Evolutionary conservation across 768 basidiomycete species (phyloP).

Genomic region (Postia placenta): DNA sequence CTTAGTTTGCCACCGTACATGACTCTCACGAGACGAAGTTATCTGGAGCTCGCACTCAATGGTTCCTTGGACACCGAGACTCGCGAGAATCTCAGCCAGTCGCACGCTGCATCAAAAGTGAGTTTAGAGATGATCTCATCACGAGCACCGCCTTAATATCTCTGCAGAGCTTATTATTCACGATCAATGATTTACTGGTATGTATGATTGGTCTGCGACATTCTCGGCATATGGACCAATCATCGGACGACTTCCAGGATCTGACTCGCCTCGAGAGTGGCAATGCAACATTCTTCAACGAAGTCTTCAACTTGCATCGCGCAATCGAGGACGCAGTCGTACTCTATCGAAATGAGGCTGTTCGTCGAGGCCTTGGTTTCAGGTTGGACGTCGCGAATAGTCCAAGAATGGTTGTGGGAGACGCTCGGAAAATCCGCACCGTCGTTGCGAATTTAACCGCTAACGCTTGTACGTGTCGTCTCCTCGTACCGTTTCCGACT

Average conservation of each 20-base stretch:
- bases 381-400: slow-evolving; percentile 45
- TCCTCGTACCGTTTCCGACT: not conserved
- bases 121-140: not conserved
- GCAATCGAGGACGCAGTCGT: slow-evolving; percentile 57
- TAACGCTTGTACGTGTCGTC: slow-evolving; percentile 54
- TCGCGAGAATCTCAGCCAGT: slow-evolving; percentile 63
- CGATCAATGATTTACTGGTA: slow-evolving; percentile 76
- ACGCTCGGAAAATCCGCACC: slow-evolving; percentile 66
- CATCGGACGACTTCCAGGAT: slow-evolving; percentile 35
- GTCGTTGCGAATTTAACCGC: slow-evolving; percentile 75
- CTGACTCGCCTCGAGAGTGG: slow-evolving; percentile 74
- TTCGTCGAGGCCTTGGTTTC: slow-evolving; percentile 55
- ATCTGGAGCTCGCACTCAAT: slow-evolving; percentile 76
- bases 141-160: not conserved
- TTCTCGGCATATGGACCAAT: not conserved
- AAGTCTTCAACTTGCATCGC: slow-evolving; percentile 62
- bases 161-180: slow-evolving; percentile 61
- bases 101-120: slow-evolving; percentile 73
- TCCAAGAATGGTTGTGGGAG: slow-evolving; percentile 62
- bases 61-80: slow-evolving; percentile 69
- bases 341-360: slow-evolving; percentile 62
- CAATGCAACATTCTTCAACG: slow-evolving; percentile 67
- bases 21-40: slow-evolving; percentile 32
- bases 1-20: not conserved
- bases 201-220: slow-evolving; percentile 5